Base-by-base conservation (phyloP, 2,329 filamentous ascomycete genomes). In the Arthrobotrys sinensis region DNA sequence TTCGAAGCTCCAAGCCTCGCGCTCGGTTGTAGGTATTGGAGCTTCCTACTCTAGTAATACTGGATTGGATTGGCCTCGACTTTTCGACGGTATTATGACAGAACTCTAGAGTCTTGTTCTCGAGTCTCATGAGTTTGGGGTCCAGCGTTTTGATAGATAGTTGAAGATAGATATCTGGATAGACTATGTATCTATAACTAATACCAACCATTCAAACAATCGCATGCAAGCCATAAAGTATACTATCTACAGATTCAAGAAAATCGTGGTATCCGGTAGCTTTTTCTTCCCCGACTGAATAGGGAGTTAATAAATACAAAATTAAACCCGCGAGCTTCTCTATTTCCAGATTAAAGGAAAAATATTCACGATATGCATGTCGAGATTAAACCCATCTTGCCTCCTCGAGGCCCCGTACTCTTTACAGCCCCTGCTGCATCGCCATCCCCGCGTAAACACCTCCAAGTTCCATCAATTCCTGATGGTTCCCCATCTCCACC, bases 371-470 rank as follows among this genome's bases (percentile, higher is more conserved):
- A 34, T 52, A 28, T 24, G 12, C 11, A 28, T 24, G 12, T 11
- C 4, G 11, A 52, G 5, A 14, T n/a, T 52, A 32, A 28, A 52
- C 4, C 12, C 19, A 24, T 32, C 48, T 19, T 32, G 32, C 48
- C 48, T 32, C 12, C 24, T n/a, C 40, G 3, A 43, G 12, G 14
- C 3, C 7, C 6, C 40, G 40, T 45, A 16, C 64, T 60, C 40
- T 64, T 11, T 46, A 72, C 73, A 85, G 80, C 3, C 83, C 88
- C 82, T 89, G 87, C 79, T 88, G 87, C 80, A 86, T 82, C 24
- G 87, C 87, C 82, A 88, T 88, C 7, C 86, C 84, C 21, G 87
- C 84, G 80, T 89, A 89, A 28, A 84, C 86, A 79, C 88, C 88
- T 64, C 87, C 80, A 72, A 85, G 12, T 5, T 55, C 85, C 78